Evolutionary conservation across 192 early-diverging fungal species (phyloP).

Genomic region (Backusella macrospora): DNA sequence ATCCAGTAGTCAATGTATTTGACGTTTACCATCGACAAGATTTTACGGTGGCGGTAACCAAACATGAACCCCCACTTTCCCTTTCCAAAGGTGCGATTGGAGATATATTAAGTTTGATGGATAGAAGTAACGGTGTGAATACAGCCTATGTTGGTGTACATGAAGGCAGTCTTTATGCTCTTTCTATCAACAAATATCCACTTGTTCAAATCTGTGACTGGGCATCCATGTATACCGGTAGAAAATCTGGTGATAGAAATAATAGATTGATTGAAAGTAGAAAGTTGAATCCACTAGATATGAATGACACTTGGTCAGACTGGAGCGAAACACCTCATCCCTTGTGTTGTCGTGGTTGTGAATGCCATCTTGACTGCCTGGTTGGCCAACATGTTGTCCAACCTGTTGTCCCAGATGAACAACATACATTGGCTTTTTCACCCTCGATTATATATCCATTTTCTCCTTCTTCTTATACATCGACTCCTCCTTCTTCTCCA

Average conservation of each 20-base stretch:
- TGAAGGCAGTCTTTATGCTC: conserved; percentile 67
- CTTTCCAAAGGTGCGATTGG: conserved; percentile 30
- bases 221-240: conserved; percentile 26
- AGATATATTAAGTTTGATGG: conserved; percentile 36
- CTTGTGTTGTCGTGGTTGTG: conserved; percentile 21
- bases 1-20: conserved; percentile 58
- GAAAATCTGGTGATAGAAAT: conserved; percentile 1
- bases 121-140: conserved; percentile 34
- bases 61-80: conserved; percentile 17
- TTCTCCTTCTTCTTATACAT: too few relatives aligned
- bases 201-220: conserved; percentile 50
- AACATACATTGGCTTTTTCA: background rate
- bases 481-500: too few relatives aligned
- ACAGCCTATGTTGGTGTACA: conserved; percentile 67
- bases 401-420: background rate
- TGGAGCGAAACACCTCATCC: background rate
- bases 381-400: conserved; percentile 43
- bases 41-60: conserved; percentile 34
- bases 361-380: conserved; percentile 43
- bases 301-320: background rate
- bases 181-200: conserved; percentile 69
- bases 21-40: conserved; percentile 47
- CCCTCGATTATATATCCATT: background rate
- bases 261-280: background rate
- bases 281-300: background rate